phyloP scores from a whole-genome alignment of 306 rosid genomes.

The Oemleria cerasiformis region DNA sequence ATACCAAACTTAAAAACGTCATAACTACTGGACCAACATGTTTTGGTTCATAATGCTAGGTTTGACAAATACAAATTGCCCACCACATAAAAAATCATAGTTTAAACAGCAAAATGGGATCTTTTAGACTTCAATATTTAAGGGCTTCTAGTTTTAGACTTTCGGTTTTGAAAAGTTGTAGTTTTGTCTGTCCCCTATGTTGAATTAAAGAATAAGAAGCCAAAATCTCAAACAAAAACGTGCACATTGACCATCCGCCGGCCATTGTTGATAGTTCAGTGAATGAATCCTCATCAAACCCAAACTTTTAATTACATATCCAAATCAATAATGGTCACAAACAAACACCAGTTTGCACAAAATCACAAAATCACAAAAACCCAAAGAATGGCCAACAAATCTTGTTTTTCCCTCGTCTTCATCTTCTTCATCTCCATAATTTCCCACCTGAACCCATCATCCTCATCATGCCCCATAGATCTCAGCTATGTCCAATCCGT shows the following conservation, averaged over 20 bases:
- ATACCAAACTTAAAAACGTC: no score
- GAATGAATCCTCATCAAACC: background rate
- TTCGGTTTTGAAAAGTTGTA: no score
- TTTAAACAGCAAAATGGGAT: background rate
- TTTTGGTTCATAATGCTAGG: background rate
- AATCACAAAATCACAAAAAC: background rate
- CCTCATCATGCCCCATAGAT: constrained; percentile 62
- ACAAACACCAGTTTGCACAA: background rate
- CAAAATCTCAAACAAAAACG: constrained; percentile 13
- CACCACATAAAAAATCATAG: background rate
- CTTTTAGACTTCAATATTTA: no score
- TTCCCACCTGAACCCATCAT: background rate
- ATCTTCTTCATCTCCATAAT: constrained; percentile 19
- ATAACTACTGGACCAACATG: no score
- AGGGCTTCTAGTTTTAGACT: no score
- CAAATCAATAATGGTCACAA: background rate
- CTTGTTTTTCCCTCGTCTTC: background rate
- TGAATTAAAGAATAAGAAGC: no score
- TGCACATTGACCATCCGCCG: constrained; percentile 3
- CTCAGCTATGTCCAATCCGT: constrained; percentile 58
- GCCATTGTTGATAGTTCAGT: constrained; percentile 9
- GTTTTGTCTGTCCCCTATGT: no score
- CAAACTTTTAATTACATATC: background rate
- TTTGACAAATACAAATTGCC: background rate
- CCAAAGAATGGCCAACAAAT: constrained; percentile 11